These are phyloP conservation scores for Penicillium sp. DNA, from an alignment of 2,329 filamentous ascomycete species.

Conservation along the genomic window DNA sequence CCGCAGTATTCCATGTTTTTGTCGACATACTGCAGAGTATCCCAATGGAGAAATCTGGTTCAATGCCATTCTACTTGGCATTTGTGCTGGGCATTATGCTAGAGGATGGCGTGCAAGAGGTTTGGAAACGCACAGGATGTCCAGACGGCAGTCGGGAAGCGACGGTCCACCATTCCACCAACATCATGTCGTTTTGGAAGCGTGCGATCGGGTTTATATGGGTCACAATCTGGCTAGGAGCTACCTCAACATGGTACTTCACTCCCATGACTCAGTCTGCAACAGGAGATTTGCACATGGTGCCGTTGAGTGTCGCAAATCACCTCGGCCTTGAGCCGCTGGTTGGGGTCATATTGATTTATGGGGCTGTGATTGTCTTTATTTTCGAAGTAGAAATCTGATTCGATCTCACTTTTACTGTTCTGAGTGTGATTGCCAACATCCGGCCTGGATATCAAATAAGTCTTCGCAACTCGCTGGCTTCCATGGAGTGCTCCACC, in stretches of 20 bases:
- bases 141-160: background rate
- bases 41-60: background rate
- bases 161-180: background rate
- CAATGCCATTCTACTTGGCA: constrained; percentile 8
- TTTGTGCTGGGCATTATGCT: constrained; percentile 8
- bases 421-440: background rate
- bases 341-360: background rate
- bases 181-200: background rate
- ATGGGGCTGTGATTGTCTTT: background rate
- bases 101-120: constrained; percentile 3
- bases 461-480: background rate
- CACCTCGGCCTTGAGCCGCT: background rate
- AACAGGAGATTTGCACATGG: background rate
- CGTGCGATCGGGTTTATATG: constrained; percentile 2
- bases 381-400: constrained; percentile 4
- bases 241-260: constrained; percentile 13
- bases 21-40: constrained; percentile 9
- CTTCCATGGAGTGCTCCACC: background rate
- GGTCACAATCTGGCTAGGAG: constrained; percentile 9
- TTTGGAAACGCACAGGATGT: background rate
- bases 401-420: background rate
- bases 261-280: constrained; percentile 9
- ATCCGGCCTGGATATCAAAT: background rate
- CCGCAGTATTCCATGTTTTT: constrained; percentile 5
- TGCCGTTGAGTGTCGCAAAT: constrained; percentile 8